Evolutionary conservation across 129 eudicot species (phyloP), one percentile per base, ranked within the genome.

Genomic region (Gnaphalium uliginosum): DNA sequence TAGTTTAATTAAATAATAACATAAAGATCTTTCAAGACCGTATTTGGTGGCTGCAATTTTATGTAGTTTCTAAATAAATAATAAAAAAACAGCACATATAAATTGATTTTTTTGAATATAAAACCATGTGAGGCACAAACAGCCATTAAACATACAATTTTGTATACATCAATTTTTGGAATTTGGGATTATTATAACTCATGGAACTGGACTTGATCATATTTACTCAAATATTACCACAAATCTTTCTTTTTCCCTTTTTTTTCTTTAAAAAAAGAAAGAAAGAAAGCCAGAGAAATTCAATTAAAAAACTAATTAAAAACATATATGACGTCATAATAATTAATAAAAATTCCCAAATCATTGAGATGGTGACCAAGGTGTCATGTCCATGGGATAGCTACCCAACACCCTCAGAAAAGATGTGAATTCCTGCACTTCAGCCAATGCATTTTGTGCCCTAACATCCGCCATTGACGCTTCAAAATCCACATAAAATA

Each of bases 381-480:
- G 98, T 17, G 97, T 86, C 98, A 94, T 90, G 53, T 94, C 97
- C 86, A 90, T 90, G 8, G 98, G 98, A 76, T 90, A 94, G 72
- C 98, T 94, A 50, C 98, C 98, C 85, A 94, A 78, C 27, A 94
- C 98, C 88, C 98, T 75, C 60, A 94, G 69, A 78, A 94, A 94
- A 0, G 97, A 85, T 11, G 98, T 91, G 89, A 88, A 94, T 59
- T 94, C 98, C 73, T 91, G 97, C 35, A 94, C 96, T 70, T 94
- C 98, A 0, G 97, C 97, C 22, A 94, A 78, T 6, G 98, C 98
- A 39, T 94, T 94, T 61, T 94, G 97, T 1, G 98, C 98, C 78
- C 98, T 82, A 14, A 85, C 88, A 13, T 94, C 98, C 43, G 97
- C 98, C 98, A 94, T 88, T 0, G 98, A 90, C 1, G 97, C 98